Conservation (phyloP, 2,329 filamentous ascomycete genomes). For the Sarocladiaceae sp. region DNA sequence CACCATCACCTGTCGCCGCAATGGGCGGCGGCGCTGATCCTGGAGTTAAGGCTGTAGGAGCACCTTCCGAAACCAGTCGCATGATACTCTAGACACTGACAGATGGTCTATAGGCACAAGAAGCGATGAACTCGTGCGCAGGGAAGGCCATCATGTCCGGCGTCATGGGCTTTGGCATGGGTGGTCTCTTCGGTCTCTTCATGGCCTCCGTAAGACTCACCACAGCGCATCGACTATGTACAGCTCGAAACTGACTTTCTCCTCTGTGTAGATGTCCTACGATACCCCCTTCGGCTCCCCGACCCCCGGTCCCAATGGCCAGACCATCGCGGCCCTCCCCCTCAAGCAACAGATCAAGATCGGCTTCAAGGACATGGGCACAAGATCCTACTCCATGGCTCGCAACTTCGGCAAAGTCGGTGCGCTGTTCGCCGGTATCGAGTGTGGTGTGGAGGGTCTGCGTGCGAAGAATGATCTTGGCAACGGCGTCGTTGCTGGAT, state of each 20-base stretch:
- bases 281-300: constrained; percentile 75
- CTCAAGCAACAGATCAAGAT: constrained; percentile 75
- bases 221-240: too few species aligned
- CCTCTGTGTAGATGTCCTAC: constrained; percentile 77
- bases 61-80: neutral
- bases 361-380: constrained; percentile 94
- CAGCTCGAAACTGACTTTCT: too few species aligned
- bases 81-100: neutral
- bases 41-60: constrained; percentile 45
- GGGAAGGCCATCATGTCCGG: constrained; percentile 87
- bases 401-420: constrained; percentile 96
- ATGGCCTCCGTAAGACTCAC: constrained; percentile 82
- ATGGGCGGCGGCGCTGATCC: constrained; percentile 38
- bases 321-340: constrained; percentile 60
- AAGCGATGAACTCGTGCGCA: constrained; percentile 86
- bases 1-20: constrained; percentile 13
- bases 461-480: constrained; percentile 89
- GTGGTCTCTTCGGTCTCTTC: constrained; percentile 92
- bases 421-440: constrained; percentile 84
- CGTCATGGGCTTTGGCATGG: constrained; percentile 89
- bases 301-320: constrained; percentile 32
- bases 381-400: constrained; percentile 73
- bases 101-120: constrained; percentile 60
- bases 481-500: constrained; percentile 85
- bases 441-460: constrained; percentile 91